Base-by-base conservation (phyloP, 306 rosid genomes). In the Clitoria ternatea region DNA sequence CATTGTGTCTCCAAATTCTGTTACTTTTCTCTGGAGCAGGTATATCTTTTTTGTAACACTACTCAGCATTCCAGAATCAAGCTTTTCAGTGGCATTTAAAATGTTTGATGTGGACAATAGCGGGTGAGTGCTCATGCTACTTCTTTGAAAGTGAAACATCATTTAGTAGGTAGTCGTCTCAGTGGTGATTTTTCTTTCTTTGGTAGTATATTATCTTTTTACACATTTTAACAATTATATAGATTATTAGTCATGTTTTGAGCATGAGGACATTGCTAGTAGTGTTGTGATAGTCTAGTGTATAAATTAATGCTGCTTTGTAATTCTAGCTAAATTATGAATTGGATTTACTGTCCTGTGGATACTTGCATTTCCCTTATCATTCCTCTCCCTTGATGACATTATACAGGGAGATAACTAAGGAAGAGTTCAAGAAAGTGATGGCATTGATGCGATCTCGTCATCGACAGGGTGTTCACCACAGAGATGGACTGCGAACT, bases 361-460 rank as follows among this genome's bases (percentile, higher is more conserved):
- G 39, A 24, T 40, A 22, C 72, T 61, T 77, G 77, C 26, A 30
- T 63, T 61, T 69, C 37, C 23, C 54, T 6, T 37, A 33, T 50
- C n/a, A 13, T 22, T 7, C 15, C n/a, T 37, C 49, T 48, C 40
- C 22, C 62, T 33, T 22, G 72, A 44, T 70, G 33, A 40, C 19
- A 17, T 71, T 27, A n/a, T 49, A 8, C 39, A 93, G 98, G 64
- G 85, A 82, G 83, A 90, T 93, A 73, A 90, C 69, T 50, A 87
- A 82, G 83, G 88, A 87, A 69, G 98, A 93, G 83, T 93, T 93
- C 88, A 90, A 93, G 85, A 85, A 90, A 87, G 97, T 90, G 64
- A 90, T 93, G 97, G 85, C 85, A 75, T 84, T 88, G 80, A 90
- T 93, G 98, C 97, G 96, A 70, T 77, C 92, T 68, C 87, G 81